These are phyloP conservation scores for Neopestalotiopsis clavispora DNA, from an alignment of 2,329 filamentous ascomycete genomes.

Conservation along the genomic window DNA sequence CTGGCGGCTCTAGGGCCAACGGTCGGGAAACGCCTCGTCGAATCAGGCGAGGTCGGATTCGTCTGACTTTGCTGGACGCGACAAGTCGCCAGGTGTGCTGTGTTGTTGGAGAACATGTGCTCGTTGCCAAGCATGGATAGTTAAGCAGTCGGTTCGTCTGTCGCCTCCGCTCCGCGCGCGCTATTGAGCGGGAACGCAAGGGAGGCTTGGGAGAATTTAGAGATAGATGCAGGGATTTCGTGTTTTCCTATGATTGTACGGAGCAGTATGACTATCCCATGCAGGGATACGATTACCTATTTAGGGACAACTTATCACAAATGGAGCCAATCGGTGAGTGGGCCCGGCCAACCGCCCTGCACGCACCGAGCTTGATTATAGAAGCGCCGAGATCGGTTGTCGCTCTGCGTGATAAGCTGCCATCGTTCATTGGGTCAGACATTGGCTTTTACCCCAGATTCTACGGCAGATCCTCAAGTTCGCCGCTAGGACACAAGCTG, in stretches of 20 bases:
- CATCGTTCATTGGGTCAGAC: neutral
- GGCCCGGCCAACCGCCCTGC: neutral
- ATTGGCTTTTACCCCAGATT: neutral
- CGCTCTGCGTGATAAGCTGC: neutral
- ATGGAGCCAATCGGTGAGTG: neutral
- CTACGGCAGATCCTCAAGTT: neutral
- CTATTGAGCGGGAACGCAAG: neutral
- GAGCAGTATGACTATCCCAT: neutral
- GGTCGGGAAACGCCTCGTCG: neutral
- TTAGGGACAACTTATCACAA: neutral
- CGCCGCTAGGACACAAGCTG: neutral
- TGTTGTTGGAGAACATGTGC: neutral
- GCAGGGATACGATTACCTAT: conserved; percentile 1
- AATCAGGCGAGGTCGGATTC: neutral
- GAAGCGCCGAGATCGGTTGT: neutral
- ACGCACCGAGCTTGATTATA: neutral
- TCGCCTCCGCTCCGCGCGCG: neutral
- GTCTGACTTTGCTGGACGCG: neutral
- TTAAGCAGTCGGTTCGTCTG: neutral
- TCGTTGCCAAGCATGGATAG: neutral
- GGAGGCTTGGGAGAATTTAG: neutral
- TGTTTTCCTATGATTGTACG: neutral
- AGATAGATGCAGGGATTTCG: neutral
- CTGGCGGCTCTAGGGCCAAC: neutral
- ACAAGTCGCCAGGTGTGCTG: neutral